Conservation (phyloP, 164 flowering plant genomes). For the Brasenia schreberi region DNA sequence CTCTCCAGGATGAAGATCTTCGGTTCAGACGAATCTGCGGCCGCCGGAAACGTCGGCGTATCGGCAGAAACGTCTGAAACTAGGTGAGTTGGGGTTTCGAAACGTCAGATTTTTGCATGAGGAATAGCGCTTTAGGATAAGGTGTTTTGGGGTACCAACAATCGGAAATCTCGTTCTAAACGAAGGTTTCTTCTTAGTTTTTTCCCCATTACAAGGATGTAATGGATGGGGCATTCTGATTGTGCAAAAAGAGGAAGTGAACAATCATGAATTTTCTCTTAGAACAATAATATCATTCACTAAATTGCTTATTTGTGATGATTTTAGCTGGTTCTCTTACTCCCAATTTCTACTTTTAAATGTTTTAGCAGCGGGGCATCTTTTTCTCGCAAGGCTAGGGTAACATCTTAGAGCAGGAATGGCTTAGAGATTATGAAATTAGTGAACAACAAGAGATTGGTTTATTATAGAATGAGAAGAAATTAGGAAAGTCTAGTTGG, state of each 20-base stretch:
- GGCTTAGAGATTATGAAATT: too few relatives aligned
- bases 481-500: not conserved
- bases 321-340: not conserved
- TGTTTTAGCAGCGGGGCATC: not conserved
- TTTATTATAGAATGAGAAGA: not conserved
- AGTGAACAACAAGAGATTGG: not conserved
- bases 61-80: not conserved
- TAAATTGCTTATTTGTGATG: not conserved
- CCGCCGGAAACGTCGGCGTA: not conserved
- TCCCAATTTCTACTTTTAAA: not conserved
- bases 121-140: not conserved
- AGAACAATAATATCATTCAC: too few relatives aligned
- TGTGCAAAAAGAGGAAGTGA: not conserved
- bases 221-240: not conserved
- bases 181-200: not conserved
- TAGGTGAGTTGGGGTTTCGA: not conserved
- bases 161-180: not conserved
- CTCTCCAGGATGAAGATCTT: conserved; percentile 57
- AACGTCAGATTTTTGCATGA: not conserved
- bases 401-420: too few relatives aligned
- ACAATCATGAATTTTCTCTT: not conserved
- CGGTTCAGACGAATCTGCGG: conserved; percentile 15
- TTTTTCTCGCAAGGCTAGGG: too few relatives aligned
- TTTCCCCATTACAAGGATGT: not conserved
- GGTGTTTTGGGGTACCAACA: not conserved